Evolutionary conservation across 1,284 basidiomycete species (phyloP), one percentile per base, ranked within the genome.

Genomic region (Vanrija pseudolonga): DNA sequence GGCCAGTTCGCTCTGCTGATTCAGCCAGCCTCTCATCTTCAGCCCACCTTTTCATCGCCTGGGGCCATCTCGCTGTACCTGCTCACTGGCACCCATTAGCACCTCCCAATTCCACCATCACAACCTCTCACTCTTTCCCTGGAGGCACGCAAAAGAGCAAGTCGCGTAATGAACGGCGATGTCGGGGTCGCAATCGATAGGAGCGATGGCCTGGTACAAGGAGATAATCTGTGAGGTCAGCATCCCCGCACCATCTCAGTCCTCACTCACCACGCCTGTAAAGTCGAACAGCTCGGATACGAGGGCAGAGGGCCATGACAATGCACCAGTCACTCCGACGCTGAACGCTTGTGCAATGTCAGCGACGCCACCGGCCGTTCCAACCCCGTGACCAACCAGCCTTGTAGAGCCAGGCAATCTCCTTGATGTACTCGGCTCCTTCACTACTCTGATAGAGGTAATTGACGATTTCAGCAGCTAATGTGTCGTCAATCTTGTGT

Each of bases 341-440:
- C 54, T 57, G 45, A 45, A 57, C 3, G 49, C 56, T 54, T 18
- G 6, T 5, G 14, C 19, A 15, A 5, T 3, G 23, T 50, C 38
- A 49, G 42, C 14, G 3, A n/a, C n/a, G n/a, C n/a, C n/a, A n/a
- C n/a, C n/a, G n/a, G n/a, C n/a, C n/a, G n/a, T n/a, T n/a, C n/a
- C n/a, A n/a, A n/a, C n/a, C n/a, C n/a, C n/a, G n/a, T n/a, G n/a
- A 18, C 52, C 8, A n/a, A 54, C 56, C 51, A 2, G 51, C 54
- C 49, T 54, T 57, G 48, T 57, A 57, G 2, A 57, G 28, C 56
- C 56, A 57, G 4, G 49, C 52, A 24, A 57, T 54, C 0, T 45
- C 19, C 45, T 57, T 57, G 48, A 51, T 9, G 14, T 57, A 24
- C 20, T 51, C 45, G 6, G 26, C 22, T 0, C 39, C 48, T 15